These are phyloP conservation scores for Stygiomarasmius scandens DNA, from an alignment of 1,284 basidiomycete species.

Conservation along the genomic window DNA sequence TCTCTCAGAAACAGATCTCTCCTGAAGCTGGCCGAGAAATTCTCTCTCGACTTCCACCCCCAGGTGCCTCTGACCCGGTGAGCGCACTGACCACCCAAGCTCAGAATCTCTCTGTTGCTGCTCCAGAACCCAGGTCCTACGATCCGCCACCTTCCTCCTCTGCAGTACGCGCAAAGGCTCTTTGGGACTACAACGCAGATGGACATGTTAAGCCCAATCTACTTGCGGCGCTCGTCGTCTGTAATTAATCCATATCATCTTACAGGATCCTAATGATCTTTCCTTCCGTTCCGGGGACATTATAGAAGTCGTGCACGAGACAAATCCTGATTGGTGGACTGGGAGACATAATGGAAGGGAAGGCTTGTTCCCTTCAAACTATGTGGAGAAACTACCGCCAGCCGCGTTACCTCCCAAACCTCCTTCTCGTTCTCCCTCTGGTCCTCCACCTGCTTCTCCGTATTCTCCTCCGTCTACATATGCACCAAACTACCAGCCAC, in stretches of 20 bases:
- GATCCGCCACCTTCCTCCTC: conserved; percentile 13
- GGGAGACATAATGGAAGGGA: conserved; percentile 51
- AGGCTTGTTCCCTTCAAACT: conserved; percentile 61
- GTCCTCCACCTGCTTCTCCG: conserved; percentile 16
- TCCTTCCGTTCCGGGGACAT: conserved; percentile 53
- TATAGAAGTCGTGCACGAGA: conserved; percentile 57
- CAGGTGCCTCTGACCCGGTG: conserved; percentile 20
- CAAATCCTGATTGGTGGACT: conserved; percentile 63
- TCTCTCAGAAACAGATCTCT: conserved; percentile 60
- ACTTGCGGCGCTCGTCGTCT: conserved; percentile 9
- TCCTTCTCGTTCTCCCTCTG: conserved; percentile 15
- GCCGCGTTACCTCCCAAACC: conserved; percentile 15
- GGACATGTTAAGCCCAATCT: conserved; percentile 39
- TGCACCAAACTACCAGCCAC: conserved; percentile 20
- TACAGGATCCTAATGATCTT: conserved; percentile 62
- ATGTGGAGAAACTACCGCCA: conserved; percentile 51
- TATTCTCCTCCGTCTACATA: conserved; percentile 24
- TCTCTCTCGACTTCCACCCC: conserved; percentile 49
- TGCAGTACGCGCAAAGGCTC: conserved; percentile 48
- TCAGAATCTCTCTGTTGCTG: conserved; percentile 23
- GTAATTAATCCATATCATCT: too few species aligned
- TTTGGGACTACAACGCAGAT: conserved; percentile 67
- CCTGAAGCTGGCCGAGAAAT: conserved; percentile 56
- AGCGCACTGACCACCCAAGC: conserved; percentile 26
- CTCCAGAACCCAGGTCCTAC: conserved; percentile 12